A percentile compares a stretch with the other conserved stretches of the same genome.
Conservation (phyloP, 2,329 filamentous ascomycete species). For the Plectosphaerella plurivora region DNA sequence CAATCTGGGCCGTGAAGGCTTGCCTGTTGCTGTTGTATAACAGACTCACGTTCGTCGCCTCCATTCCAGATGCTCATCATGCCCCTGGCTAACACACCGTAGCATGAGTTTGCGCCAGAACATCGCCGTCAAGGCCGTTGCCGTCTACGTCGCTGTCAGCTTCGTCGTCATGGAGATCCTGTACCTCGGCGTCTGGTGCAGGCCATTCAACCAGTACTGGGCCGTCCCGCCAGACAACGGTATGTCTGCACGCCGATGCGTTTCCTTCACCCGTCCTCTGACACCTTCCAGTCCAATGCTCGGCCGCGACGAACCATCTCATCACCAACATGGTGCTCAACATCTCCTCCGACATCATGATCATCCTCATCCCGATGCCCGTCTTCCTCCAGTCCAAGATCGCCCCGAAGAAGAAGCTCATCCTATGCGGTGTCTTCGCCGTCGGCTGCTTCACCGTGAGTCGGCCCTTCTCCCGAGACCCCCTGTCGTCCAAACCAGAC, state of each 20-base stretch:
- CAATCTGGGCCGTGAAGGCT: slow-evolving; percentile 51
- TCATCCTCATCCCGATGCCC: slow-evolving; percentile 54
- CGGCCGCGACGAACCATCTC: slow-evolving; percentile 50
- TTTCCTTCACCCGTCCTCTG: not conserved
- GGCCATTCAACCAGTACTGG: slow-evolving; percentile 54
- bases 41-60: slow-evolving; percentile 38
- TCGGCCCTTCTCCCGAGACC: slow-evolving; percentile 1
- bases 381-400: slow-evolving; percentile 45
- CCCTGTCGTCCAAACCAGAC: not conserved
- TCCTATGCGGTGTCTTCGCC: slow-evolving; percentile 42
- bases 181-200: slow-evolving; percentile 48
- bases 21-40: slow-evolving; percentile 55
- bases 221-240: slow-evolving; percentile 46
- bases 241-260: slow-evolving; percentile 17
- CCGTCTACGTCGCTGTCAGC: slow-evolving; percentile 39
- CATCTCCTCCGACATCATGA: slow-evolving; percentile 55
- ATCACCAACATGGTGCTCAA: slow-evolving; percentile 57
- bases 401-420: slow-evolving; percentile 44
- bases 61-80: slow-evolving; percentile 12
- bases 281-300: slow-evolving; percentile 43
- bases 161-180: slow-evolving; percentile 47
- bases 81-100: not conserved
- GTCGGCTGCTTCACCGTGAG: slow-evolving; percentile 42
- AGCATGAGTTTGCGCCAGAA: slow-evolving; percentile 42
- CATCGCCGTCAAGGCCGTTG: slow-evolving; percentile 42